Evolutionary conservation across 2,329 filamentous ascomycete genomes (phyloP), one percentile per base, ranked within the genome.

Genomic region (Diaporthe ilicicola): DNA sequence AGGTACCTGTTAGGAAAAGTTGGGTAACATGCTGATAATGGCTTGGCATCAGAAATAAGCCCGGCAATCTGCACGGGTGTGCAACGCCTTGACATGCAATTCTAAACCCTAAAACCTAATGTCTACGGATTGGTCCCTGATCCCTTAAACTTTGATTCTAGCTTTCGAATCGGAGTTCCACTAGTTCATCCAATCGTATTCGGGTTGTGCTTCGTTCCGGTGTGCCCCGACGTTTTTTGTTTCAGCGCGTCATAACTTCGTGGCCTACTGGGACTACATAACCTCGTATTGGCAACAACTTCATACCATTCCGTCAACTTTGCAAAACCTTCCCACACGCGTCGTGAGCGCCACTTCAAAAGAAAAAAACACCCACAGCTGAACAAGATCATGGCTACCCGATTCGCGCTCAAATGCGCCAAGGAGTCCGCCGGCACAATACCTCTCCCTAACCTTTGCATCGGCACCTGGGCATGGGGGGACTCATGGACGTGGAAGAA

Each of bases 391-490:
- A 73, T 74, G 72, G 59, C 74, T 10, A 59, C 66, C 15, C 73
- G 73, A 15, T 72, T 75, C 65, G 67, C 65, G 29, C 73, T 74
- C 51, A 69, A 67, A 7, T 74, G 72, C 69, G 74, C 74, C 69
- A 67, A 70, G 39, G 73, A 72, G 24, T 70, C 72, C 34, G 69
- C 62, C 19, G 74, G 73, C 70, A 70, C 70, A 4, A 74, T 75
- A n/a, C 54, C 70, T 37, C 54, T 71, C 19, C 72, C 73, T 59
- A 74, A 72, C 34, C 56, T 94, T 80, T 95, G 93, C 0, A 94
- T 96, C 72, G 93, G 93, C 1, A 94, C 93, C 0, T 94, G 92
- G 0, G 93, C 93, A 0, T 96, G 93, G 91, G 92, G 95, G 73
- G 93, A 94, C 64, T 93, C 90, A 2, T 3, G 10, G 44, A 73